phyloP scores from a whole-genome alignment of 768 basidiomycete genomes.

The Suillus spraguei region DNA sequence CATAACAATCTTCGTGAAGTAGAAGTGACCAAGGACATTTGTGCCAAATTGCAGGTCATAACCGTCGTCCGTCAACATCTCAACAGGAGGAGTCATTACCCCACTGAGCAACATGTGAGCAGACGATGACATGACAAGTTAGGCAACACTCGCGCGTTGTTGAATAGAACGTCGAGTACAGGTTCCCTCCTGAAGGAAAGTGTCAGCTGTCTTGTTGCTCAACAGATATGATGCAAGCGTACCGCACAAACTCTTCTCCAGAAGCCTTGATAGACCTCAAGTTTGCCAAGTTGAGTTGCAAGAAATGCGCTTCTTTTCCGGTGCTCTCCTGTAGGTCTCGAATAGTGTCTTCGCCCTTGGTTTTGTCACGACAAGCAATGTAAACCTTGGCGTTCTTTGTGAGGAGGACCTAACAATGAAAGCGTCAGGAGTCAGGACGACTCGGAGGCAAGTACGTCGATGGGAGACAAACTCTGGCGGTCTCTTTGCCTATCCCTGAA shows the following conservation, averaged over 20 bases:
- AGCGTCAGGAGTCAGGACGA: background rate
- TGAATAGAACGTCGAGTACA: slow-evolving; percentile 32
- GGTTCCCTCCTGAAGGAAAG: slow-evolving; percentile 24
- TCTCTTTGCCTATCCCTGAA: too few relatives aligned
- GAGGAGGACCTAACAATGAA: slow-evolving; percentile 38
- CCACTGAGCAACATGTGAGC: slow-evolving; percentile 14
- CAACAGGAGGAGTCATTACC: slow-evolving; percentile 35
- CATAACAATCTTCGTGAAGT: slow-evolving; percentile 28
- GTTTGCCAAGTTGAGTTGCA: slow-evolving; percentile 49
- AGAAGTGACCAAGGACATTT: slow-evolving; percentile 20
- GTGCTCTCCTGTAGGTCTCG: slow-evolving; percentile 40
- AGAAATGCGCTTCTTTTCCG: slow-evolving; percentile 45
- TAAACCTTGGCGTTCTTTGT: slow-evolving; percentile 54
- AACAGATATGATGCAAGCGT: slow-evolving; percentile 2
- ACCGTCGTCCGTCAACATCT: slow-evolving; percentile 28
- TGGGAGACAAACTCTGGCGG: background rate
- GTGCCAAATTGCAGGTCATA: slow-evolving; percentile 29
- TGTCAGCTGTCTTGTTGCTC: background rate
- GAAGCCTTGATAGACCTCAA: slow-evolving; percentile 43
- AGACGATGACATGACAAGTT: background rate
- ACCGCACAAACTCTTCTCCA: slow-evolving; percentile 43
- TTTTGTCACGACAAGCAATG: slow-evolving; percentile 41
- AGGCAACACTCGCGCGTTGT: slow-evolving; percentile 30
- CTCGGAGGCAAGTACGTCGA: background rate
- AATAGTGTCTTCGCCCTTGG: slow-evolving; percentile 42